Percentiles rank a stretch among this genome's conserved stretches.
Evolutionary conservation across 306 rosid genomes (phyloP).

Genomic region (Herpetospermum pedunculosum): DNA sequence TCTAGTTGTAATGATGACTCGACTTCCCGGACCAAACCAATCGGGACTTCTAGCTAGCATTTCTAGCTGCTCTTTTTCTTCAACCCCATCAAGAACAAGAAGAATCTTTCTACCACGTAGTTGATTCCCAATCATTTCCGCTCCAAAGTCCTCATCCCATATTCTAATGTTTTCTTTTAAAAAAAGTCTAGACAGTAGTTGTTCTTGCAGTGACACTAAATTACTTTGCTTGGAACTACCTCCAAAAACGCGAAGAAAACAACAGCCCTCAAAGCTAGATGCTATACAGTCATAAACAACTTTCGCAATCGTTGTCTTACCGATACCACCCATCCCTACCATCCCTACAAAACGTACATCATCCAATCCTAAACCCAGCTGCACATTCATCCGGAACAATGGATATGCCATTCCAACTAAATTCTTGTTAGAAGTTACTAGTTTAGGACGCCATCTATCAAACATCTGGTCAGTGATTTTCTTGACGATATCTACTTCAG

Average conservation of each 20-base stretch:
- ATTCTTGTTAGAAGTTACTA: not conserved
- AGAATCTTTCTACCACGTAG: not conserved
- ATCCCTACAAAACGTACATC: conserved; percentile 12
- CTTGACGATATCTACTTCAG: not conserved
- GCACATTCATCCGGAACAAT: not conserved
- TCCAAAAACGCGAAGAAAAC: conserved; percentile 6
- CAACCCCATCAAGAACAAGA: not conserved
- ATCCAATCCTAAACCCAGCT: not conserved
- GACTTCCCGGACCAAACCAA: not conserved
- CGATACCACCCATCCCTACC: conserved; percentile 19
- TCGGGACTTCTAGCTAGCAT: not conserved
- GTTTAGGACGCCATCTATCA: not conserved
- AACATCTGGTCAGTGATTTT: not conserved
- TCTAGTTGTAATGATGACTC: conserved; percentile 10
- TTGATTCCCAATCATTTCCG: not conserved
- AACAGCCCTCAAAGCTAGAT: not conserved
- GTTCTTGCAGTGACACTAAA: not conserved
- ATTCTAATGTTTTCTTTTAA: not conserved
- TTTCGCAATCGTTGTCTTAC: conserved; percentile 8
- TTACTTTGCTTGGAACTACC: not conserved
- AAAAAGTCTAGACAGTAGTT: not conserved
- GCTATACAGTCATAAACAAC: not conserved
- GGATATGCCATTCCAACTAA: conserved; percentile 3
- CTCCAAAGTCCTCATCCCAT: not conserved
- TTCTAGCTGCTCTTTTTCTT: not conserved